Base-by-base conservation (phyloP, 768 basidiomycete species). In the Lentinula raphanica region DNA sequence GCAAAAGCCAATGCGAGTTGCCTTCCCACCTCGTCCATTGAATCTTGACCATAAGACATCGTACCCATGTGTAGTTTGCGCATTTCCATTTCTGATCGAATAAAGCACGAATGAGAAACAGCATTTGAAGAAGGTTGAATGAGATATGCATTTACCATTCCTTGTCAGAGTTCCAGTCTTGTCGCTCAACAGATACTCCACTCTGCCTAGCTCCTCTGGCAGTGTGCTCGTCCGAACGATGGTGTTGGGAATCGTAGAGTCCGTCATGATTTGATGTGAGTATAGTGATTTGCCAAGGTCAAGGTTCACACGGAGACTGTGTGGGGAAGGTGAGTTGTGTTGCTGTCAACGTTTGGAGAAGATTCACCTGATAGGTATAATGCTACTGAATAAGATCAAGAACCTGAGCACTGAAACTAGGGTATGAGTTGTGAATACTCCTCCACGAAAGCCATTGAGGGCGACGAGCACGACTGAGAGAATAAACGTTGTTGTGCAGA, bases 271-370 rank as follows among this genome's bases (percentile, higher is more conserved):
- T 63, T 94, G 91, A 42, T 90, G 87, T 0, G 93, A 94, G 65
- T 99, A 99, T 42, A 98, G 90, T 1, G 95, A 98, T 74, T 99
- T 99, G 58, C 97, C 97, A 95, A 99, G 98, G 71, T 99, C 97
- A 54, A 99, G 81, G 65, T 99, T 99, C 54, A 99, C 96, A n/a
- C 97, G 90, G 56, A 99, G 76, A 79, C 95, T 98, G 68, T 5
- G 29, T 21, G 36, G 42, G 13, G 45, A 56, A 31, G n/a, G 42
- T 27, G 17, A 54, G 11, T 53, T 13, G 13, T 35, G 32, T 35
- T 6, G 32, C n/a, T n/a, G n/a, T n/a, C n/a, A n/a, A n/a, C n/a
- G n/a, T n/a, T n/a, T n/a, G n/a, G n/a, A n/a, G n/a, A n/a, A n/a
- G 42, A 69, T 87, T 56, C 50, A 92, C 96, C 94, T 96, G 74